Evolutionary conservation across 257 asterid genomes (phyloP), one percentile per base, ranked within the genome.

Genomic region (Euphrasia confusa): DNA sequence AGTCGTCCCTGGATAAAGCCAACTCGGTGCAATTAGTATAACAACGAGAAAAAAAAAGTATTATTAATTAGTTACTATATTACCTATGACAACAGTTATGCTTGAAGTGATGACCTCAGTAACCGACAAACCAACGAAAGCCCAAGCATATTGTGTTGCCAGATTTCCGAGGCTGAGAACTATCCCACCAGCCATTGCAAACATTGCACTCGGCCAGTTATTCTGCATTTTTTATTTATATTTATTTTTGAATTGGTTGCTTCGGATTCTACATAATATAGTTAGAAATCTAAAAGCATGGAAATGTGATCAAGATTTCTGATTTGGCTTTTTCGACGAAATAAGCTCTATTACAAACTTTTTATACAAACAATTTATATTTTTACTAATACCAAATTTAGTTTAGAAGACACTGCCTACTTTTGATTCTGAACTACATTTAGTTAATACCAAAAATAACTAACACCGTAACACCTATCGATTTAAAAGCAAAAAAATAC

Each of bases 61-160:
- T 30, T 30, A 30, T 30, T 30, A 30, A 30, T 30, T 30, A 30
- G 33, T 30, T 30, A 21, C 24, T 21, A 1, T 52, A 7, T 9
- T 79, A 92, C 98, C 99, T 79, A 92, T 79, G 33, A 92, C 96
- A 50, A 92, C 99, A 54, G 97, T 76, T 69, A 89, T 83, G 82
- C 99, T 92, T 12, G 88, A 61, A n/a, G 88, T 73, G 65, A 92
- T 75, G 50, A 92, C 99, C 76, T 79, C 91, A 12, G 99, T 89
- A 68, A 92, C 99, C 0, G 96, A 89, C 61, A 92, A 80, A 40
- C 99, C 99, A 52, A 89, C 96, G 24, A 80, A 89, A 5, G 97
- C 96, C 95, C 95, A 92, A 40, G 99, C 99, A 66, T 89, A 92
- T 60, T 92, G 97, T 30, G 96, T 89, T 4, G 99, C 80, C 63